Percentiles rank a stretch among this genome's conserved stretches.
phyloP scores from a whole-genome alignment of 805 yeast genomes.

The Wickerhamiella slavikovae region DNA sequence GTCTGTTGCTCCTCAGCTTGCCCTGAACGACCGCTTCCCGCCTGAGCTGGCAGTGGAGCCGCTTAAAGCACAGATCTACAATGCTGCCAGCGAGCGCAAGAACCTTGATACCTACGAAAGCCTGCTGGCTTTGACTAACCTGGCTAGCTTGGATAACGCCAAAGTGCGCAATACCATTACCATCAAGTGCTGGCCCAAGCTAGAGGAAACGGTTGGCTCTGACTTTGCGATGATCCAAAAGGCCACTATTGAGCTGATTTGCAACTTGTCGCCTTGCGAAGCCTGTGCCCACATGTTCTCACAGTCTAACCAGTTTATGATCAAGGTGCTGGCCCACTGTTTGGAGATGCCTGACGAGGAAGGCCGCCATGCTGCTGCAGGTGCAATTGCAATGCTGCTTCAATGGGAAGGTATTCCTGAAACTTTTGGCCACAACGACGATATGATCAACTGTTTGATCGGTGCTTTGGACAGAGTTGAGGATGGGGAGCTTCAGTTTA shows the following conservation, averaged over 20 bases:
- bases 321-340: constrained; percentile 14
- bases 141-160: constrained; percentile 29
- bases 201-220: constrained; percentile 26
- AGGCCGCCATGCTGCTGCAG: constrained; percentile 20
- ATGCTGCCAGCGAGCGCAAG: constrained; percentile 9
- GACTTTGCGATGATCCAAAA: constrained; percentile 31
- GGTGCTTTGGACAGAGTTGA: constrained; percentile 9
- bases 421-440: constrained; percentile 12
- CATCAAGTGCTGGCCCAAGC: constrained; percentile 25
- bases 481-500: constrained; percentile 12
- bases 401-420: constrained; percentile 19
- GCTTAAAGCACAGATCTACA: constrained; percentile 13
- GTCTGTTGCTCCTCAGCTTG: constrained; percentile 17
- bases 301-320: constrained; percentile 16
- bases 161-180: constrained; percentile 22
- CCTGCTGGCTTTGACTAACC: constrained; percentile 45
- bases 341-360: constrained; percentile 15
- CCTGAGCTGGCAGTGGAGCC: constrained; percentile 16
- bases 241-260: constrained; percentile 40
- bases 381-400: constrained; percentile 21
- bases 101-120: constrained; percentile 29
- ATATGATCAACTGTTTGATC: constrained; percentile 11
- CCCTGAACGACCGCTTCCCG: constrained; percentile 16
- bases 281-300: constrained; percentile 19
- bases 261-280: constrained; percentile 30